These are phyloP conservation scores for Fusarium austroafricanum DNA, from an alignment of 2,329 filamentous ascomycete genomes.

Conservation along the genomic window DNA sequence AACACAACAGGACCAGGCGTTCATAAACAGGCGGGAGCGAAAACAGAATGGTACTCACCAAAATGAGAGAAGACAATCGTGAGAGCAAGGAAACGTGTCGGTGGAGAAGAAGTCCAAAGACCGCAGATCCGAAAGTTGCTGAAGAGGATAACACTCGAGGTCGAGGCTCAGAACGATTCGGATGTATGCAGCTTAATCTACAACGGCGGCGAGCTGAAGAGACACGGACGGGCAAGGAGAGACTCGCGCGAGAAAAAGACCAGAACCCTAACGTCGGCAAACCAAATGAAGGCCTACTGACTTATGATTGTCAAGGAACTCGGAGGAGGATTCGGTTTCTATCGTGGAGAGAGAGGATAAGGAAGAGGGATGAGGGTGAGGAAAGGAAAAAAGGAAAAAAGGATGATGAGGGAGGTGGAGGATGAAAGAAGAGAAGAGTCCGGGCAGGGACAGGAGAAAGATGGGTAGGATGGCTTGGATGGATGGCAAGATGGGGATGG, in stretches of 20 bases:
- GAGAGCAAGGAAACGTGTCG: constrained; percentile 20
- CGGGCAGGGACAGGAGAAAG: constrained; percentile 35
- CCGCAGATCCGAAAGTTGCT: constrained; percentile 35
- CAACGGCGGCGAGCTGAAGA: constrained; percentile 45
- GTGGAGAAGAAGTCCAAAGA: constrained; percentile 26
- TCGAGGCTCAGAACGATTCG: constrained; percentile 21
- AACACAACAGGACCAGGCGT: neutral
- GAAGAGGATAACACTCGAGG: constrained; percentile 23
- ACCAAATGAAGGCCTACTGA: constrained; percentile 49
- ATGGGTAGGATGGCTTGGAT: constrained; percentile 33
- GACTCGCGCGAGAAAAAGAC: constrained; percentile 50
- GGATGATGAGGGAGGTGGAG: constrained; percentile 40
- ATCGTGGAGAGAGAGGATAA: constrained; percentile 46
- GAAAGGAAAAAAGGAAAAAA: constrained; percentile 30
- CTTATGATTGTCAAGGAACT: constrained; percentile 49
- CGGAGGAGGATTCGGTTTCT: constrained; percentile 54
- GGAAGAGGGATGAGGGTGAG: constrained; percentile 39
- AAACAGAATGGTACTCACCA: constrained; percentile 32
- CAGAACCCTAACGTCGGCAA: constrained; percentile 50
- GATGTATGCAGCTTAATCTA: constrained; percentile 41
- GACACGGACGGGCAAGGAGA: constrained; percentile 43
- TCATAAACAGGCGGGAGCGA: neutral
- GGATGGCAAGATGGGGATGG: constrained; percentile 44
- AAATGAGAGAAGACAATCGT: constrained; percentile 35
- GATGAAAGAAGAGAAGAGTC: constrained; percentile 41